Conservation (phyloP, 306 rosid species). For the Inga laurina region DNA sequence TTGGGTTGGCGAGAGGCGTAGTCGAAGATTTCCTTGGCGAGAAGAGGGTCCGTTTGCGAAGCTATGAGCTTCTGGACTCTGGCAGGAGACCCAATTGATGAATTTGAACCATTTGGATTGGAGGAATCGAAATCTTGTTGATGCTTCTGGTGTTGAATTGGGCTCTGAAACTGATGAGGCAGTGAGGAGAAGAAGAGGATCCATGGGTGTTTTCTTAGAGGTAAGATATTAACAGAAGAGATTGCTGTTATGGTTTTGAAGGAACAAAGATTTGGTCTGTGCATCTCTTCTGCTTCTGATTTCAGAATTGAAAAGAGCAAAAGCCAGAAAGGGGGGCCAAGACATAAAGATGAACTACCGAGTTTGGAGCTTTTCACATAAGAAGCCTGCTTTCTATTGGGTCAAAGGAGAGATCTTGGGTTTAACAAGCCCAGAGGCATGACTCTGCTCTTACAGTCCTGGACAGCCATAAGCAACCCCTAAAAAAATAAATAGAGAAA, state of each 20-base stretch:
- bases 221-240: not conserved
- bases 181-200: slow-evolving; percentile 23
- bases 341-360: not conserved
- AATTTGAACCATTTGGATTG: not conserved
- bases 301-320: not conserved
- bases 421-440: no score
- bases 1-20: slow-evolving; percentile 63
- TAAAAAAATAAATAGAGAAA: not conserved
- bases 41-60: slow-evolving; percentile 77
- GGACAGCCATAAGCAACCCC: no score
- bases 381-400: not conserved
- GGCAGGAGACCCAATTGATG: slow-evolving; percentile 56
- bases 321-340: not conserved
- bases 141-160: slow-evolving; percentile 16
- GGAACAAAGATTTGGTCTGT: slow-evolving; percentile 9
- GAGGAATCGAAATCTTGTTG: not conserved
- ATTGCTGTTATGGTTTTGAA: slow-evolving; percentile 8
- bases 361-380: not conserved
- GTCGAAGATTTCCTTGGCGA: slow-evolving; percentile 81
- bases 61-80: slow-evolving; percentile 83
- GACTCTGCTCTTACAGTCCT: no score
- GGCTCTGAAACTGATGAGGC: slow-evolving; percentile 7
- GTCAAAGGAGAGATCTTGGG: not conserved
- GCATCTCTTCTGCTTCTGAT: slow-evolving; percentile 29
- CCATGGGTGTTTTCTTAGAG: not conserved